These are phyloP conservation scores for Cadophora gregata DNA, from an alignment of 2,329 filamentous ascomycete species.

Conservation along the genomic window DNA sequence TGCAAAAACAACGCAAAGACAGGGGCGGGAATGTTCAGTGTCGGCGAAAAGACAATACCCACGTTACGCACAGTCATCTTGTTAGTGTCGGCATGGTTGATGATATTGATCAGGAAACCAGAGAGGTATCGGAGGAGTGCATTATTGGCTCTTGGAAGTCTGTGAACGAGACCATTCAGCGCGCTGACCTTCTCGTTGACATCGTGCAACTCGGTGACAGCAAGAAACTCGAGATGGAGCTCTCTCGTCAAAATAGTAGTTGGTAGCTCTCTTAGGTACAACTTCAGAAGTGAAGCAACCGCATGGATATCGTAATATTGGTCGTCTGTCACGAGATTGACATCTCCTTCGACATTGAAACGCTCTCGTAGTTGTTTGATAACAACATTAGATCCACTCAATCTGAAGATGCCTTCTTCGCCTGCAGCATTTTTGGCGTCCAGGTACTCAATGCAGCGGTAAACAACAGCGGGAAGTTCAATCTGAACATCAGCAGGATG, in stretches of 20 bases:
- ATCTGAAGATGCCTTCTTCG: slow-evolving; percentile 95
- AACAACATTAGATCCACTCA: slow-evolving; percentile 95
- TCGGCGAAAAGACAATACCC: slow-evolving; percentile 97
- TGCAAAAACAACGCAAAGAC: slow-evolving; percentile 94
- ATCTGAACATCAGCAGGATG: slow-evolving; percentile 74
- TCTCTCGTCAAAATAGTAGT: slow-evolving; percentile 90
- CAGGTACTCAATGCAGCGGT: slow-evolving; percentile 93
- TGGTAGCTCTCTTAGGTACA: slow-evolving; percentile 91
- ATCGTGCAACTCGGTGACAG: slow-evolving; percentile 79
- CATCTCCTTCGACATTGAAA: slow-evolving; percentile 91
- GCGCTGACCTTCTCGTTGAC: slow-evolving; percentile 77
- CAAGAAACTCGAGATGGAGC: slow-evolving; percentile 85
- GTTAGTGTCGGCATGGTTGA: slow-evolving; percentile 87
- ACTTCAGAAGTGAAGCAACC: slow-evolving; percentile 89
- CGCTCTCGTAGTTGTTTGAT: slow-evolving; percentile 90
- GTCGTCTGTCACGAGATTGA: slow-evolving; percentile 82
- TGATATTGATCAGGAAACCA: slow-evolving; percentile 87
- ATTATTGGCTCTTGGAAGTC: slow-evolving; percentile 79
- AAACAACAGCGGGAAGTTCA: slow-evolving; percentile 88
- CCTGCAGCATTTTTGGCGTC: slow-evolving; percentile 78
- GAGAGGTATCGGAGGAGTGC: slow-evolving; percentile 84
- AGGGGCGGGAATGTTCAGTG: slow-evolving; percentile 92
- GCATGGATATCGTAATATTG: slow-evolving; percentile 96
- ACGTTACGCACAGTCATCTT: slow-evolving; percentile 99
- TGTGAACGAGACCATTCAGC: slow-evolving; percentile 79